Percentiles rank a stretch among this genome's conserved stretches.
Evolutionary conservation across 768 basidiomycete species (phyloP).

Genomic region (Lentinula aciculospora): DNA sequence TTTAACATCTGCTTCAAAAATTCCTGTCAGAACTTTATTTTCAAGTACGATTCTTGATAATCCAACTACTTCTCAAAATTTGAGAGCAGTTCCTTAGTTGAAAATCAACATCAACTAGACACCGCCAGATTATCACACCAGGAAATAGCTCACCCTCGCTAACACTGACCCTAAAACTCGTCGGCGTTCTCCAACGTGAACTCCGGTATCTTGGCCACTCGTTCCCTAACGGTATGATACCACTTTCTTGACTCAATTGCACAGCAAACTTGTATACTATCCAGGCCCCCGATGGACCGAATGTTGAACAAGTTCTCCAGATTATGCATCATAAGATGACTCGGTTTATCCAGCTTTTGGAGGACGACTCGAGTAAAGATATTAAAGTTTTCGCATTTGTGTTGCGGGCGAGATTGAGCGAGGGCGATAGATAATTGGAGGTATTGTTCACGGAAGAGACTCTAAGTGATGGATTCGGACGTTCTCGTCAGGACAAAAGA

Average conservation of each 20-base stretch:
- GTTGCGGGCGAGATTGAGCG: conserved; percentile 1
- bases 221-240: neutral
- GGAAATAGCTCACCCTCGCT: no score
- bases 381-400: neutral
- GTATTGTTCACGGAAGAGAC: conserved; percentile 4
- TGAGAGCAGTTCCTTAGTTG: no score
- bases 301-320: conserved; percentile 3
- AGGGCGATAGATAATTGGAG: neutral
- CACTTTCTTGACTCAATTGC: neutral
- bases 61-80: no score
- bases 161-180: no score
- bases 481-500: neutral
- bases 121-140: no score
- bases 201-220: conserved; percentile 2
- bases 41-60: no score
- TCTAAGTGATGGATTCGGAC: neutral
- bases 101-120: no score
- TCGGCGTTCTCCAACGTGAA: neutral
- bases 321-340: conserved; percentile 1
- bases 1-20: no score
- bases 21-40: no score
- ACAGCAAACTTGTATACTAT: neutral
- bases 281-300: neutral
- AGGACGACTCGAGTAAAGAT: conserved; percentile 1
- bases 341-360: neutral